A percentile compares a stretch with the other conserved stretches of the same genome.
These are phyloP conservation scores for Wickerhamomyces sp. DNA, from an alignment of 1,139 yeast species.

Conservation along the genomic window DNA sequence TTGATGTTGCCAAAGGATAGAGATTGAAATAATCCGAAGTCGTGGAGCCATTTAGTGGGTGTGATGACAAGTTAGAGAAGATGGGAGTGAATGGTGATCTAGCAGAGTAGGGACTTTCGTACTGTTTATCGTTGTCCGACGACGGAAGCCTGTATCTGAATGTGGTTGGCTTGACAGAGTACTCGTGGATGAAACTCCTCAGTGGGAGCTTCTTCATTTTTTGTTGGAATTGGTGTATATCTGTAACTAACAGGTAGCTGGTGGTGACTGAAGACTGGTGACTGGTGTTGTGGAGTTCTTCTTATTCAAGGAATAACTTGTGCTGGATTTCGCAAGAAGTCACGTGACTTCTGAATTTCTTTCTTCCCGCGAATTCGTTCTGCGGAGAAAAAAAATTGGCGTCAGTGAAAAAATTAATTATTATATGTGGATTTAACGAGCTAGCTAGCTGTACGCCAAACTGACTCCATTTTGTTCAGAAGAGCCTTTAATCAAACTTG, in stretches of 20 bases:
- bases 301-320: too few relatives aligned
- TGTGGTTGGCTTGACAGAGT: slow-evolving; percentile 32
- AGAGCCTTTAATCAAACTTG: background rate
- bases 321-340: background rate
- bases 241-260: background rate
- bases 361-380: background rate
- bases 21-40: slow-evolving; percentile 34
- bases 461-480: background rate
- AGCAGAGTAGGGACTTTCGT: slow-evolving; percentile 12
- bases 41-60: slow-evolving; percentile 15
- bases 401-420: too few relatives aligned
- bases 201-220: background rate
- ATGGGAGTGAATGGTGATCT: slow-evolving; percentile 12
- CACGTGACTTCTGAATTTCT: background rate
- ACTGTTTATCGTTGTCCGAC: slow-evolving; percentile 10
- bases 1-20: slow-evolving; percentile 43
- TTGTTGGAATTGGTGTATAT: background rate
- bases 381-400: background rate
- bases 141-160: slow-evolving; percentile 31
- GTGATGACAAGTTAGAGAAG: slow-evolving; percentile 12
- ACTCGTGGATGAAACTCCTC: slow-evolving; percentile 28
- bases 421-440: too few relatives aligned
- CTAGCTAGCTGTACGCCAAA: too few relatives aligned
- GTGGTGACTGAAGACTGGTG: too few relatives aligned
- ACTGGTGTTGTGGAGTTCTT: too few relatives aligned